These are phyloP conservation scores for Ceratobasidium sp. DNA, from an alignment of 1,284 basidiomycete genomes.

Conservation along the genomic window DNA sequence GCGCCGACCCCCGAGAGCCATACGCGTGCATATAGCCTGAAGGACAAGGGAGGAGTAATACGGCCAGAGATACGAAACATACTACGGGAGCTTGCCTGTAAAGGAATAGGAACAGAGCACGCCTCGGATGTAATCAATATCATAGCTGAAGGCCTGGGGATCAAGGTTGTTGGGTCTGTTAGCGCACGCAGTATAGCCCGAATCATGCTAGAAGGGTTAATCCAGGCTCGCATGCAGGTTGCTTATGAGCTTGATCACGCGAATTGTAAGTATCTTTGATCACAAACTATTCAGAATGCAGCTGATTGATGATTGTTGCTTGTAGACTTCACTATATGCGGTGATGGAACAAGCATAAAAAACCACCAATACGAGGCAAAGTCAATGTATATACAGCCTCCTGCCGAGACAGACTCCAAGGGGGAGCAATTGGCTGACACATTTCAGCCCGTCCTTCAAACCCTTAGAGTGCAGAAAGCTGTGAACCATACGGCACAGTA, in stretches of 20 bases:
- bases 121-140: too few species aligned
- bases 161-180: background rate
- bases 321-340: conserved; percentile 25
- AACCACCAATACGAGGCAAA: conserved; percentile 35
- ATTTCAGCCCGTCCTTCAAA: background rate
- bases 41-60: too few species aligned
- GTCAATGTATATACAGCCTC: background rate
- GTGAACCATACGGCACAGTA: conserved; percentile 16
- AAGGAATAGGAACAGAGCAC: too few species aligned
- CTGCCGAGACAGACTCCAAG: background rate
- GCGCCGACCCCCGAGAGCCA: too few species aligned
- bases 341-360: conserved; percentile 34
- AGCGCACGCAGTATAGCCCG: conserved; percentile 16
- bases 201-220: conserved; percentile 1
- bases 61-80: too few species aligned
- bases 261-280: background rate
- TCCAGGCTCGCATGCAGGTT: background rate
- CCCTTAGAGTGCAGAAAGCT: conserved; percentile 24
- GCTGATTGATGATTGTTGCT: background rate
- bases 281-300: background rate
- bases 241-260: background rate
- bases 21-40: too few species aligned
- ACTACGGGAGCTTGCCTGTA: too few species aligned
- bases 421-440: too few species aligned
- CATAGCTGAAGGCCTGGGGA: too few species aligned